Evolutionary conservation across 179 eudicot species (phyloP), one percentile per base, ranked within the genome.

Genomic region (Silene vulgaris): DNA sequence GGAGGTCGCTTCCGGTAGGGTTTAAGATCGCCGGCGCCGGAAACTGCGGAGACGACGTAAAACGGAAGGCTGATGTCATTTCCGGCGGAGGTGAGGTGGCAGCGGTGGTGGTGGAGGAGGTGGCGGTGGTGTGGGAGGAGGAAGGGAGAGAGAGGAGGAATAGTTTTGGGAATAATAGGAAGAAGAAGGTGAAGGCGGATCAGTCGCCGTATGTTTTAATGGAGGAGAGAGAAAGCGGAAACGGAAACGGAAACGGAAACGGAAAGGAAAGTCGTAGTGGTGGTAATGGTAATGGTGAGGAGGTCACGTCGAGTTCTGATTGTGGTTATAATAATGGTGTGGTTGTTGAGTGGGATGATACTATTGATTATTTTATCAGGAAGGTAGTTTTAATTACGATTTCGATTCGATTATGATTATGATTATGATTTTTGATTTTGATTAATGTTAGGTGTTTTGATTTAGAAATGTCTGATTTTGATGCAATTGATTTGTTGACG

Each of bases 301-400:
- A 74, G 2, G 64, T 78, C 12, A 78, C 77, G 32, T 79, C 88
- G 12, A 68, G 80, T 56, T 75, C 86, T 8, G 52, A 26, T 71
- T 29, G 17, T 1, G 7, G 48, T 56, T 11, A 1, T 56, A 28
- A 52, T 50, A 8, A 57, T 72, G 78, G 73, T 76, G 80, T 77
- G 80, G 90, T 88, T n/a, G 88, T 88, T 20, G 88, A 85, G 69
- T 89, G 90, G 87, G 86, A 87, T 74, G 91, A 89, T 74, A 86
- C 84, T 66, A 66, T 88, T 78, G 87, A 82, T 74, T 91, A 88
- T 84, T 89, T 91, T 64, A 78, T 87, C 14, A 81, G 85, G 69
- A 88, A 89, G 96, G 97, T 92, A 79, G 19, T 71, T 75, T 71
- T 74, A n/a, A 2, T 1, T 56, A 9, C 48, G 16, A 16, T 13